Conservation (phyloP, 495 filamentous ascomycete genomes). For the Astrothelium subdiscretum region DNA sequence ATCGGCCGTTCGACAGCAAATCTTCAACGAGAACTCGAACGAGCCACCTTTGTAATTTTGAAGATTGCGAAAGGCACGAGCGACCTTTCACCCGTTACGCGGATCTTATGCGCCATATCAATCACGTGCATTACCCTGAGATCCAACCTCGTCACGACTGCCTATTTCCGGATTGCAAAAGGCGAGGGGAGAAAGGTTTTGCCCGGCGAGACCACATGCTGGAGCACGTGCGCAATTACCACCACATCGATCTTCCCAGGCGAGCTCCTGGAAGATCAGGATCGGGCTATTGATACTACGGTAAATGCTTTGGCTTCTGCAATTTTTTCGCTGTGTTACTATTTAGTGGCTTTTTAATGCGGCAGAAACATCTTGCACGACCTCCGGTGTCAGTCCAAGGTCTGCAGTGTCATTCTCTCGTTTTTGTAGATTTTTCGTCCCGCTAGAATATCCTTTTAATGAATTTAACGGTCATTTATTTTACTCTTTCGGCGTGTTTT, state of each 20-base stretch:
- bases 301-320: not conserved
- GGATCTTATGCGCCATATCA: conserved; percentile 12
- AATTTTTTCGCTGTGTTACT: not conserved
- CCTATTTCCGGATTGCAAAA: conserved; percentile 6
- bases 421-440: not conserved
- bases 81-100: conserved; percentile 11
- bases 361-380: not conserved
- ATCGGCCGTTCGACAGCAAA: not conserved
- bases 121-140: conserved; percentile 6
- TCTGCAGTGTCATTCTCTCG: not conserved
- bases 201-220: conserved; percentile 15
- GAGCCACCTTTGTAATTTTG: not conserved
- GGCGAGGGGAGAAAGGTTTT: conserved; percentile 10
- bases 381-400: not conserved
- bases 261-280: not conserved
- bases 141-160: conserved; percentile 6
- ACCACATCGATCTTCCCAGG: conserved; percentile 5
- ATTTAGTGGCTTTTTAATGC: too few species aligned
- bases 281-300: not conserved
- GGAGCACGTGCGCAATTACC: conserved; percentile 14
- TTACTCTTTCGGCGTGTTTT: too few species aligned
- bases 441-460: not conserved
- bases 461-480: not conserved
- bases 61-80: not conserved
- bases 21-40: not conserved